Evolutionary conservation across 1,284 basidiomycete species (phyloP).

Genomic region (Cryptococcus depauperatus): DNA sequence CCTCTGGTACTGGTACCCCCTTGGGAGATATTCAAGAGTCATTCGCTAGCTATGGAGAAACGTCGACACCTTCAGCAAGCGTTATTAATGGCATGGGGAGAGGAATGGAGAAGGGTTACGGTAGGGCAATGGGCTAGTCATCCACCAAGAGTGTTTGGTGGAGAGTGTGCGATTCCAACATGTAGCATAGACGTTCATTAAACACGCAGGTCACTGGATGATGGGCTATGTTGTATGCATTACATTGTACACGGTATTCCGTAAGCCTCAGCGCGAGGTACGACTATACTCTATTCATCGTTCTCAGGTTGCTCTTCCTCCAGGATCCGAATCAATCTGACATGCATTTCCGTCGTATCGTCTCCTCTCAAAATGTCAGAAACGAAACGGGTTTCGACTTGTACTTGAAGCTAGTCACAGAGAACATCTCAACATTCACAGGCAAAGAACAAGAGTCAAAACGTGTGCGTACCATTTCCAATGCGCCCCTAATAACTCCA

Average conservation of each 20-base stretch:
- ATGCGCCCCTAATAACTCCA: constrained; percentile 81
- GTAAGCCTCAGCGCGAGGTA: no score
- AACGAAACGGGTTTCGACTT: constrained; percentile 82
- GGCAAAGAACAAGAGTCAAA: neutral
- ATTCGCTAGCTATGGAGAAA: constrained; percentile 18
- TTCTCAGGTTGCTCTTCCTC: constrained; percentile 69
- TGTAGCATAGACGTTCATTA: neutral
- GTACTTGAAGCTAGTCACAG: constrained; percentile 75
- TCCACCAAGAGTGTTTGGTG: constrained; percentile 9
- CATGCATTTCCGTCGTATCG: constrained; percentile 86
- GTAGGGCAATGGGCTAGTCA: no score
- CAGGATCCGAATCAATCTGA: constrained; percentile 79
- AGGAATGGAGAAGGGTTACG: constrained; percentile 10
- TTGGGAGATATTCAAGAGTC: constrained; percentile 15
- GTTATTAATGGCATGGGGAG: constrained; percentile 1
- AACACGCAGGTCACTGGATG: no score
- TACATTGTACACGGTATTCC: no score
- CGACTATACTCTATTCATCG: constrained; percentile 42
- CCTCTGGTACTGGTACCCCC: constrained; percentile 12
- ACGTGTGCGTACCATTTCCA: constrained; percentile 78
- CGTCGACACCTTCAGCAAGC: constrained; percentile 12
- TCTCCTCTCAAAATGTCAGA: constrained; percentile 88
- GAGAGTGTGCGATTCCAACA: constrained; percentile 14
- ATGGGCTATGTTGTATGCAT: constrained; percentile 2
- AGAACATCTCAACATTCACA: neutral